Base-by-base conservation (phyloP, 2,329 filamentous ascomycete genomes). In the Cadophora gregata region DNA sequence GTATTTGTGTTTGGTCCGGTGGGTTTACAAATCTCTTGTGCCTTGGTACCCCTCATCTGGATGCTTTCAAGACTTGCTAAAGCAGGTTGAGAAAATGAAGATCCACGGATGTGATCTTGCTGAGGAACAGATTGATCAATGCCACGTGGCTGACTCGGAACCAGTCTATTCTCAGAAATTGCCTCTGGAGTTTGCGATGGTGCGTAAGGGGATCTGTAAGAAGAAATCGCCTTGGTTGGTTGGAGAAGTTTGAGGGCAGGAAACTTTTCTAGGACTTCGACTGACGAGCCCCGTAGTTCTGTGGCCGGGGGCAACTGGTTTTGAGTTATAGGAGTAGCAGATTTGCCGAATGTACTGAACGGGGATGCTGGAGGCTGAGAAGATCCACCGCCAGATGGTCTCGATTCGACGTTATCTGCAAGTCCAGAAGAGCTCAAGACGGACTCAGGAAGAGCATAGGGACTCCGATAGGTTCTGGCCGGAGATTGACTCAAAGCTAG, bases 151-250 rank as follows among this genome's bases (percentile, higher is more conserved):
- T 56, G 51, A 36, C 19, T 19, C 8, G 14, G 25, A n/a, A 56
- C 29, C 10, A 21, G 24, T 21, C 29, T 9, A 36, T 7, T 36
- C 29, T 21, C 51, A 31, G n/a, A 8, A 14, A 19, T 16, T 12
- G 29, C 19, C n/a, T n/a, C 29, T 31, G 6, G 4, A 21, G 6
- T n/a, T 4, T 19, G 19, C 19, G 51, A 3, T 9, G 29, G 29
- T 24, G n/a, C 29, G n/a, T 56, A 56, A 4, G 51, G 51, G 29
- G 51, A 56, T 33, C 9, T 56, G 29, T 56, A 56, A n/a, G 51
- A 36, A 7, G 29, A n/a, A 7, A 36, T 19, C n/a, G 12, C 21
- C 2, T 24, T 7, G n/a, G 7, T 24, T 5, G n/a, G 16, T 14
- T 56, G 51, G 12, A 36, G 29, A 4, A 31, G 7, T 9, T 56